phyloP scores from a whole-genome alignment of 1,139 yeast species.

The Saccharomyces hybrid region DNA sequence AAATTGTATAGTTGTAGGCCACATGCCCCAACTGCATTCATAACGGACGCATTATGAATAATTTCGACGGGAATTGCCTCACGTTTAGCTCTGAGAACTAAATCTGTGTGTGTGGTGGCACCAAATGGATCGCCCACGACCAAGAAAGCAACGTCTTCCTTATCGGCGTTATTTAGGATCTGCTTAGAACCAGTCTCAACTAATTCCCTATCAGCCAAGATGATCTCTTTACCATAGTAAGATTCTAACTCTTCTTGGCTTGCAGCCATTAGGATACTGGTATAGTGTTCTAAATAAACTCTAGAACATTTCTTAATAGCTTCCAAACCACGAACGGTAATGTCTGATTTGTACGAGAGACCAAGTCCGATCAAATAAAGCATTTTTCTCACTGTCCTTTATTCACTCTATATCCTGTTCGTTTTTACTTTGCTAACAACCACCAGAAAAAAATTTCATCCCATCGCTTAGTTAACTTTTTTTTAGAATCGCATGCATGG shows the following conservation, averaged over 20 bases:
- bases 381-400: conserved; percentile 40
- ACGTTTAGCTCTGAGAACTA: conserved; percentile 85
- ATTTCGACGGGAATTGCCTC: conserved; percentile 69
- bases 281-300: conserved; percentile 90
- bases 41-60: conserved; percentile 91
- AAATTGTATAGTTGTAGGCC: conserved; percentile 91
- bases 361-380: conserved; percentile 88
- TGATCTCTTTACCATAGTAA: conserved; percentile 79
- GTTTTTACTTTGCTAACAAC: neutral
- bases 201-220: conserved; percentile 87
- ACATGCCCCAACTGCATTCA: conserved; percentile 98
- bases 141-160: conserved; percentile 80
- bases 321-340: conserved; percentile 90
- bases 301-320: conserved; percentile 75
- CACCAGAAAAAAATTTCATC: neutral
- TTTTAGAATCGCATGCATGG: neutral
- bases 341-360: conserved; percentile 79
- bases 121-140: conserved; percentile 98
- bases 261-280: conserved; percentile 93
- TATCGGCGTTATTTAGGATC: conserved; percentile 68
- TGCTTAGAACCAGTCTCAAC: conserved; percentile 86
- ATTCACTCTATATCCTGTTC: neutral
- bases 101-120: conserved; percentile 95
- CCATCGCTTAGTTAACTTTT: neutral
- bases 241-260: conserved; percentile 57